Evolutionary conservation across 2,329 filamentous ascomycete genomes (phyloP), one percentile per base, ranked within the genome.

Genomic region (Septoria linicola): DNA sequence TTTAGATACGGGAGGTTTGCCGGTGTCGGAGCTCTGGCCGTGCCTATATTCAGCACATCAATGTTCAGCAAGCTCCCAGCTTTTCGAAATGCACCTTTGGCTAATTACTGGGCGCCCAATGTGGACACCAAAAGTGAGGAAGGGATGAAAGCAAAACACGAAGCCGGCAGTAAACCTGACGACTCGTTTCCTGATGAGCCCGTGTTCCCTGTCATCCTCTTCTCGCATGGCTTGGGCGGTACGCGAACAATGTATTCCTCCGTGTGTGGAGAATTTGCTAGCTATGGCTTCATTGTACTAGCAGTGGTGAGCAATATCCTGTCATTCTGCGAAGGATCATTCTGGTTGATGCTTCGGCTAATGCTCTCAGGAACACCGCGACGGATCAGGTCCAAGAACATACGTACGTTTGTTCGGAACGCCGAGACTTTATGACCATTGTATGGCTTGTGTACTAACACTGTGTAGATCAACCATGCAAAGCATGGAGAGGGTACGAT

Each of bases 1-100:
- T n/a, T n/a, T n/a, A 36, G 43, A 31, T 86, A 85, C 64, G 80
- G 78, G n/a, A 78, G 77, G 49, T 85, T 84, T 61, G 74, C 81
- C 32, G 76, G 75, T 20, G 60, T 84, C 2, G 71, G 76, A 7
- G 61, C 72, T 36, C 67, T 77, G 0, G 73, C 77, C 7, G 73
- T 81, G 8, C 74, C 74, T 0, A 76, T 79, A 48, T 80, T 84
- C 60, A 75, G 77, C 2, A 70, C 73, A 10, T 82, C 82, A 0
- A 80, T 83, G 71, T 82, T 82, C 55, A 87, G 82, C 20, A 85
- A 84, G 62, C 63, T 87, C 11, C 82, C 82, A 1, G 83, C 81
- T 1, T 82, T 79, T 57, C 74, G 82, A 32, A 87, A 87, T 63
- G 76, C 81, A 4, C 74, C 73, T 21, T 62, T 82, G 6, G 80